These are phyloP conservation scores for Clavispora fructus DNA, from an alignment of 805 yeast species.

Conservation along the genomic window DNA sequence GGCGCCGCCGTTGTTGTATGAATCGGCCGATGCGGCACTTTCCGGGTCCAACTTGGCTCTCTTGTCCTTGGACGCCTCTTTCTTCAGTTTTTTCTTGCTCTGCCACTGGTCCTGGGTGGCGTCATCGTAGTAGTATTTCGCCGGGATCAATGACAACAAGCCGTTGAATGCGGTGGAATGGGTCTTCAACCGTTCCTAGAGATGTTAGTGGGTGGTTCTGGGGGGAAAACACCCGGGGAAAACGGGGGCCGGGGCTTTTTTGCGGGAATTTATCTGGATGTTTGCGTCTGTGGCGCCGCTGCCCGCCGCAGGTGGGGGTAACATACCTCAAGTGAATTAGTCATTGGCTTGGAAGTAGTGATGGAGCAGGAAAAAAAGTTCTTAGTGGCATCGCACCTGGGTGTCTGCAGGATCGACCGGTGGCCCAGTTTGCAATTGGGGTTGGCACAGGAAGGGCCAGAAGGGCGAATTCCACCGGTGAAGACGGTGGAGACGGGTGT, in stretches of 20 bases:
- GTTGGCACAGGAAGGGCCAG: no score
- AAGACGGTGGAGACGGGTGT: no score
- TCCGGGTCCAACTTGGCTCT: constrained; percentile 74
- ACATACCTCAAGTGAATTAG: constrained; percentile 59
- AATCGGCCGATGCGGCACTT: constrained; percentile 38
- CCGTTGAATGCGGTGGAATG: constrained; percentile 86
- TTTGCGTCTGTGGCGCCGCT: neutral
- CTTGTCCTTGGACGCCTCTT: constrained; percentile 56
- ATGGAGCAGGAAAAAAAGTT: constrained; percentile 4
- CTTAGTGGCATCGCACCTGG: constrained; percentile 14
- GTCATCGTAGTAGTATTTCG: constrained; percentile 89
- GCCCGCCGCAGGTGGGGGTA: neutral
- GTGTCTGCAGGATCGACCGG: constrained; percentile 10
- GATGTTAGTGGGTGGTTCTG: constrained; percentile 17
- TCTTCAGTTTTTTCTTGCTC: constrained; percentile 68
- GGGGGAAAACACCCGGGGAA: neutral
- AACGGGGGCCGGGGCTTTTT: neutral
- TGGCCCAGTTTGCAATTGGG: no score
- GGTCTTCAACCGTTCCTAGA: constrained; percentile 66
- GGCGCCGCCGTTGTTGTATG: constrained; percentile 35
- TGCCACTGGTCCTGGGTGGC: constrained; percentile 89
- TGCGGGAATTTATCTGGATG: no score
- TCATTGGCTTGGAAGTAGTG: constrained; percentile 27
- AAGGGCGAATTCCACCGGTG: no score
- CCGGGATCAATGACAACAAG: constrained; percentile 83